Percentiles rank a stretch among this genome's conserved stretches.
Conservation (phyloP, 768 basidiomycete species). For the Psilocybe azurescens region DNA sequence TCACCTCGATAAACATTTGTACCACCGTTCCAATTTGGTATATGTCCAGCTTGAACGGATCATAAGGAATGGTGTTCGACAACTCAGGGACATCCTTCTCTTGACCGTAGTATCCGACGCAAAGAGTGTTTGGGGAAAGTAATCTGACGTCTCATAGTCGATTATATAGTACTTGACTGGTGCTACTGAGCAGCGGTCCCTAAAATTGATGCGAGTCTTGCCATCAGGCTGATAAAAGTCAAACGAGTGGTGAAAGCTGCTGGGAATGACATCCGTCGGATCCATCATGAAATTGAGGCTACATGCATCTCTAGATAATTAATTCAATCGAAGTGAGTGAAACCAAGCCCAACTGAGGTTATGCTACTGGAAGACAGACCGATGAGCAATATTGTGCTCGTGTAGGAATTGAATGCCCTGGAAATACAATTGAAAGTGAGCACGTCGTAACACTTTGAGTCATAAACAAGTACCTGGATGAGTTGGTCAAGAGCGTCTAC, state of each 20-base stretch:
- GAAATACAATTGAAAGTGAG: slow-evolving; percentile 5
- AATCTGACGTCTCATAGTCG: slow-evolving; percentile 27
- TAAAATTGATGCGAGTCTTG: slow-evolving; percentile 1
- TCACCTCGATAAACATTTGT: not conserved
- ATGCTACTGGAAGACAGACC: slow-evolving; percentile 5
- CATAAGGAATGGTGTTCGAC: slow-evolving; percentile 22
- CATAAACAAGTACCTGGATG: not conserved
- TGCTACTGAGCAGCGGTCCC: slow-evolving; percentile 21
- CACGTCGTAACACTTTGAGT: too few relatives aligned
- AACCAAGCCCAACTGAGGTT: too few relatives aligned
- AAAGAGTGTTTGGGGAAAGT: slow-evolving; percentile 5
- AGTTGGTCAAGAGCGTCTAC: slow-evolving; percentile 26
- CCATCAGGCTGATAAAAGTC: not conserved
- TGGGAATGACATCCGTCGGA: slow-evolving; percentile 16
- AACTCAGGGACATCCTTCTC: slow-evolving; percentile 31
- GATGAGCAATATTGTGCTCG: slow-evolving; percentile 20
- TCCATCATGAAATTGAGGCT: slow-evolving; percentile 25
- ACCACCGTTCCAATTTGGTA: slow-evolving; percentile 30
- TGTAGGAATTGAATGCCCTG: slow-evolving; percentile 13
- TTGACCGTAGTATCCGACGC: slow-evolving; percentile 22
- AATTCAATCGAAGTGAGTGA: not conserved
- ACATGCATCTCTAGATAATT: slow-evolving; percentile 25
- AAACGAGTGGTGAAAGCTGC: slow-evolving; percentile 19
- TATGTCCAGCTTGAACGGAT: slow-evolving; percentile 34
- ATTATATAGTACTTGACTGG: slow-evolving; percentile 34